Conservation (phyloP, 768 basidiomycete species). For the Trichaptum fuscoviolaceum region DNA sequence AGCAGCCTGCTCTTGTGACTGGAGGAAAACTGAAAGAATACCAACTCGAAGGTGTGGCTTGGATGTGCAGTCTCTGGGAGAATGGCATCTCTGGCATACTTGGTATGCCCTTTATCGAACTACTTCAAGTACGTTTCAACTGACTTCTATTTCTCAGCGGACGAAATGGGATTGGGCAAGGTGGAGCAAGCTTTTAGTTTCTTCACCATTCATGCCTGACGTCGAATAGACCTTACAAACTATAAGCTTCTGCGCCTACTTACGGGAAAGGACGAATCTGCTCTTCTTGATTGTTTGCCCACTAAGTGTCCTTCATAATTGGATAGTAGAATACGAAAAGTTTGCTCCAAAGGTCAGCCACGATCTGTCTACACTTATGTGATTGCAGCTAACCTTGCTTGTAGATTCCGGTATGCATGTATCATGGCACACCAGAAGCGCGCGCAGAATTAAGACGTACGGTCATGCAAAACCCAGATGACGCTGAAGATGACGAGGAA, state of each 20-base stretch:
- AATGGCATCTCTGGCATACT: constrained; percentile 81
- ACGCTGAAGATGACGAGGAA: constrained; percentile 19
- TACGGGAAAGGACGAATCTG: constrained; percentile 66
- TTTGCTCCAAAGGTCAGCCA: constrained; percentile 72
- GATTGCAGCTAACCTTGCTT: constrained; percentile 2
- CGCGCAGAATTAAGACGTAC: constrained; percentile 74
- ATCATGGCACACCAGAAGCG: constrained; percentile 80
- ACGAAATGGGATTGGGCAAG: constrained; percentile 95
- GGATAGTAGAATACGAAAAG: constrained; percentile 77
- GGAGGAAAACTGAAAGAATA: constrained; percentile 85
- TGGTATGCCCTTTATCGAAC: constrained; percentile 35
- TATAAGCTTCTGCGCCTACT: constrained; percentile 88
- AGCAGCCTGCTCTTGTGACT: constrained; percentile 76
- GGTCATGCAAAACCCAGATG: constrained; percentile 31
- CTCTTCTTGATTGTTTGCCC: constrained; percentile 92
- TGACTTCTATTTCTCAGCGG: constrained; percentile 47
- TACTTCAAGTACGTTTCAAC: background rate
- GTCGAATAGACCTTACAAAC: constrained; percentile 79
- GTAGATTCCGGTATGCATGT: constrained; percentile 86
- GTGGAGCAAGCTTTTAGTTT: constrained; percentile 26
- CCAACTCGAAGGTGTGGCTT: constrained; percentile 90
- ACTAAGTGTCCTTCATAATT: constrained; percentile 89
- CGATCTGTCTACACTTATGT: background rate
- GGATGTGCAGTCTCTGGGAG: constrained; percentile 87
- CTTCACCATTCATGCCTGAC: constrained; percentile 10